Evolutionary conservation across 129 eudicot genomes (phyloP), one percentile per base, ranked within the genome.

Genomic region (Rutidosis leptorrhynchoides): DNA sequence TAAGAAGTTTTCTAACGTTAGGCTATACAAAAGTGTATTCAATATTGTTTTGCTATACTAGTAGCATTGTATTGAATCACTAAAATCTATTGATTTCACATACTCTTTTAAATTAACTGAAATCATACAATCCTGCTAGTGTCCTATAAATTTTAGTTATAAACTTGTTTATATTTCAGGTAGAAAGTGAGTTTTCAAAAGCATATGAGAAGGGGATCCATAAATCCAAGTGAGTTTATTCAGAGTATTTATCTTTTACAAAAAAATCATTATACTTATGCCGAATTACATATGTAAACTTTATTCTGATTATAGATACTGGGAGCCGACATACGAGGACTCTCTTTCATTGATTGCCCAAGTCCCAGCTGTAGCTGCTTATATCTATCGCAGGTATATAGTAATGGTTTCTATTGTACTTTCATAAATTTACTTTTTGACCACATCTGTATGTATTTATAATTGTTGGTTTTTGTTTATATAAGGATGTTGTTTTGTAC

Each of bases 251-350:
- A 19, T 59, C 25, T 49, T 37, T 52, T 71, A 22, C 40, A 29
- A 61, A 58, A 28, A 8, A 2, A 40, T 60, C n/a, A n/a, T n/a
- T n/a, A n/a, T 35, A 55, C 20, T 57, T n/a, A 8, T 42, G 40
- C 58, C 56, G 55, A 62, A 62, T 49, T 69, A 42, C n/a, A 69
- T 33, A 68, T 48, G 11, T 58, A 22, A 51, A 26, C 16, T 6
- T 58, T 68, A 62, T 70, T 22, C 61, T 60, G 40, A 7, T 77
- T 56, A 8, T 76, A 94, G 99, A 80, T 89, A 84, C 64, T 94
- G 99, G 99, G 99, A 94, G 79, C 95, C 99, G 61, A 86, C 99
- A 67, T 94, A 26, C 21, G 97, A 94, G 75, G 99, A 94, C 74
- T 84, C 94, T 56, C 88, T 94, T 52, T 80, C 86, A 57, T 75